These are phyloP conservation scores for Taiozyma sp. DNA, from an alignment of 1,139 yeast species.

Conservation along the genomic window DNA sequence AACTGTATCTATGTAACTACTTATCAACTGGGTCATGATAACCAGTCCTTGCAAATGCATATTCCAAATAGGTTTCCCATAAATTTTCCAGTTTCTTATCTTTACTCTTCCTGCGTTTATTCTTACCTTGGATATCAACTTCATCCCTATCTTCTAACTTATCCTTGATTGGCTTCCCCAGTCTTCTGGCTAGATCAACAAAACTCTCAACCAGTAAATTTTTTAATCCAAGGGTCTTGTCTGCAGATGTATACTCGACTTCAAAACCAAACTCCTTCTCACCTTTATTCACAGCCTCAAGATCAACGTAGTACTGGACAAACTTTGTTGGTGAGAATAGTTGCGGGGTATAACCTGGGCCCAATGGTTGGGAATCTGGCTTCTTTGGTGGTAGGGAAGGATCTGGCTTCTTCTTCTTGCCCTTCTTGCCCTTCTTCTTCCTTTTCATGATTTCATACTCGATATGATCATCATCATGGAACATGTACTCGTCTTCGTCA, in stretches of 20 bases:
- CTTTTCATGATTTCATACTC: slow-evolving; percentile 6
- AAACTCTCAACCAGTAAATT: slow-evolving; percentile 55
- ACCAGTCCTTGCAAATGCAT: slow-evolving; percentile 60
- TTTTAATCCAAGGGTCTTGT: slow-evolving; percentile 48
- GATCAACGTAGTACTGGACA: slow-evolving; percentile 67
- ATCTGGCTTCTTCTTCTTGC: slow-evolving; percentile 38
- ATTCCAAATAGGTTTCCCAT: slow-evolving; percentile 36
- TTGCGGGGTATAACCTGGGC: slow-evolving; percentile 74
- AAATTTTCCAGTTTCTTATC: slow-evolving; percentile 1
- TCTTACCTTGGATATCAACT: background rate
- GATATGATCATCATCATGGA: slow-evolving; percentile 3
- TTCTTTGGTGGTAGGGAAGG: slow-evolving; percentile 61
- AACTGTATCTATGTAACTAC: background rate
- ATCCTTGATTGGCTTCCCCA: slow-evolving; percentile 38
- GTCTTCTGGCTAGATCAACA: slow-evolving; percentile 47
- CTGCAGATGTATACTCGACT: slow-evolving; percentile 66
- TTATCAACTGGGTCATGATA: slow-evolving; percentile 39
- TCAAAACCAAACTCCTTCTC: slow-evolving; percentile 48
- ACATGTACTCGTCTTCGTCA: slow-evolving; percentile 16
- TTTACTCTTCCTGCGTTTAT: slow-evolving; percentile 2
- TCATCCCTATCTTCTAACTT: slow-evolving; percentile 11
- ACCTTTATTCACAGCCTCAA: slow-evolving; percentile 44
- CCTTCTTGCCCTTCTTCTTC: slow-evolving; percentile 17
- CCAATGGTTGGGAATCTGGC: slow-evolving; percentile 49
- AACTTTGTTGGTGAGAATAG: slow-evolving; percentile 66